Evolutionary conservation across 495 filamentous ascomycete species (phyloP).

Genomic region (Lentithecium fluviatile): DNA sequence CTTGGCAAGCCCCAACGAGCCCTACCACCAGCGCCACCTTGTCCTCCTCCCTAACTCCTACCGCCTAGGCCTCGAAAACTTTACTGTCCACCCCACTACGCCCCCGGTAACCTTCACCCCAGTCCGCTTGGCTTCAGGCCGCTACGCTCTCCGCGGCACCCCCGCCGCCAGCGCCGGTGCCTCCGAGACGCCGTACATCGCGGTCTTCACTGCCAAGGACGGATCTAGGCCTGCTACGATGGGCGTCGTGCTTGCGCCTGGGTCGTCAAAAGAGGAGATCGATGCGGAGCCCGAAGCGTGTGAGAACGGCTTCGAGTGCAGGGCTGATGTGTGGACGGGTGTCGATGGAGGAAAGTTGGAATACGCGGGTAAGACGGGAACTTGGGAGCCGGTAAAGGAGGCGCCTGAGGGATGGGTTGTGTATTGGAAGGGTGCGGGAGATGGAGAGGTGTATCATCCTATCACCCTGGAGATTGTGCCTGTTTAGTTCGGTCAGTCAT

Average conservation of each 20-base stretch:
- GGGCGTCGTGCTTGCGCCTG: neutral
- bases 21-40: conserved; percentile 8
- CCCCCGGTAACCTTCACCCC: conserved; percentile 3
- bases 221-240: neutral
- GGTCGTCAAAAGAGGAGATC: neutral
- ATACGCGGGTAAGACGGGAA: neutral
- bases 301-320: neutral
- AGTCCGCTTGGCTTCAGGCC: neutral
- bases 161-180: neutral
- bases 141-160: neutral
- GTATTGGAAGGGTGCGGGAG: conserved; percentile 3
- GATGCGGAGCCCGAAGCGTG: neutral
- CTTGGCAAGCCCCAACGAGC: conserved; percentile 1
- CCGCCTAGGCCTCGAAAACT: conserved; percentile 21
- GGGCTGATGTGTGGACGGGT: neutral
- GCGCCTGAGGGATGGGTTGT: conserved; percentile 2
- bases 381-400: conserved; percentile 1
- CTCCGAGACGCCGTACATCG: neutral
- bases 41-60: neutral
- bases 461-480: neutral
- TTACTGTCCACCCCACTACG: conserved; percentile 16
- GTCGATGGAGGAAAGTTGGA: neutral
- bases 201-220: neutral
- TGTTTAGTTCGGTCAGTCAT: too few relatives aligned
- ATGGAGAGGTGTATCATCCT: neutral